These are phyloP conservation scores for Coemansia sp. DNA, from an alignment of 192 early-diverging fungal genomes.

Conservation along the genomic window DNA sequence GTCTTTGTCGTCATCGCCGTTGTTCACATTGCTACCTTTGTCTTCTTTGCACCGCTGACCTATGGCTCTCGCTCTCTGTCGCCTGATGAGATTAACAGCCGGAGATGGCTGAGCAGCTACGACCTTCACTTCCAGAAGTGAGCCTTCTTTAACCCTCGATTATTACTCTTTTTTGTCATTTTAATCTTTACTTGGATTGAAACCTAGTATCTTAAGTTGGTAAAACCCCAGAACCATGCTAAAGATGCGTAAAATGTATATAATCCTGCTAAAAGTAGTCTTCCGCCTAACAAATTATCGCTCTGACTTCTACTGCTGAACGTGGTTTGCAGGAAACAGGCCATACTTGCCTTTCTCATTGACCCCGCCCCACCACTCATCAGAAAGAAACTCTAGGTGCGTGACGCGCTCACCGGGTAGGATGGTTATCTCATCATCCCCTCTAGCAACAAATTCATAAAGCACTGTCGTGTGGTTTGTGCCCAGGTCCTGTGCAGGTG, in stretches of 20 bases:
- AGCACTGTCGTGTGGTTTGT: slow-evolving; percentile 59
- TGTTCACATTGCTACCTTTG: slow-evolving; percentile 61
- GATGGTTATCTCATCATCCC: slow-evolving; percentile 87
- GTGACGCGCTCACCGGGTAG: slow-evolving; percentile 69
- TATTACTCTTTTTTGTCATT: background rate
- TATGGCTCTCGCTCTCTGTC: slow-evolving; percentile 75
- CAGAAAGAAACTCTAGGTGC: slow-evolving; percentile 76
- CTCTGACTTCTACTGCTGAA: slow-evolving; percentile 14
- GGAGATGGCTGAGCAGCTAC: slow-evolving; percentile 77
- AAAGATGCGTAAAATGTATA: background rate
- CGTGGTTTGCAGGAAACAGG: slow-evolving; percentile 73
- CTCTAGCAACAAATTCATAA: slow-evolving; percentile 85
- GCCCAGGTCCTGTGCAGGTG: slow-evolving; percentile 31
- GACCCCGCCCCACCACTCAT: slow-evolving; percentile 93
- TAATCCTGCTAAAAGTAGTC: background rate
- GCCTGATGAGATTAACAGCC: slow-evolving; percentile 58
- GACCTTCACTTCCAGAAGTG: slow-evolving; percentile 74
- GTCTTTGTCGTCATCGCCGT: slow-evolving; percentile 48
- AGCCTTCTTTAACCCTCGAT: background rate
- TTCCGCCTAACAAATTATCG: background rate
- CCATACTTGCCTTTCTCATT: slow-evolving; percentile 58
- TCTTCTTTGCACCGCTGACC: slow-evolving; percentile 80
- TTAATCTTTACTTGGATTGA: background rate
- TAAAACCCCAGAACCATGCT: too few species aligned
- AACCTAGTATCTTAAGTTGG: too few species aligned